These are phyloP conservation scores for Fusarium sp. DNA, from an alignment of 2,329 filamentous ascomycete species.

Conservation along the genomic window DNA sequence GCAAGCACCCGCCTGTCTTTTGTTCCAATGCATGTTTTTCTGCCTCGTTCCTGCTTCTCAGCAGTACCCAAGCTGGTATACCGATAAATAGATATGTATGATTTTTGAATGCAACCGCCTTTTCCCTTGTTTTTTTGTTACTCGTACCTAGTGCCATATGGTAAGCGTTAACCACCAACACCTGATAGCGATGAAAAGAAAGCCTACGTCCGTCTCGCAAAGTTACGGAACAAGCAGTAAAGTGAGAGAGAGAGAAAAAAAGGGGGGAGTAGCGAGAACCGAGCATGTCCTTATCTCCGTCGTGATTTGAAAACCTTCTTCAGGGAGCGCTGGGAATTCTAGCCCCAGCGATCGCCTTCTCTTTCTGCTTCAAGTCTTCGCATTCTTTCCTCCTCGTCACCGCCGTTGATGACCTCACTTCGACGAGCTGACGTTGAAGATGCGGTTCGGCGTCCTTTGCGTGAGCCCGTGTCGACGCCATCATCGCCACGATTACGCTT, in stretches of 20 bases:
- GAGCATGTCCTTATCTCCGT: constrained; percentile 11
- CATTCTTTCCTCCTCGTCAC: constrained; percentile 65
- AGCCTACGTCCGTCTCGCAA: constrained; percentile 1
- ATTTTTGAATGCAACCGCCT: constrained; percentile 7
- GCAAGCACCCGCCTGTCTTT: neutral
- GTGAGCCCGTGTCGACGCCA: constrained; percentile 53
- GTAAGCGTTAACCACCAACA: constrained; percentile 23
- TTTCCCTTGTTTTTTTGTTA: constrained; percentile 15
- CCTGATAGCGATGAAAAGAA: constrained; percentile 11
- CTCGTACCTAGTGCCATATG: constrained; percentile 22
- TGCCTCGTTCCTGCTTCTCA: neutral
- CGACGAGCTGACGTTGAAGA: constrained; percentile 51
- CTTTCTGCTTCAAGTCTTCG: constrained; percentile 69
- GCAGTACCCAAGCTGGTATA: constrained; percentile 6
- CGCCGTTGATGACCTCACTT: constrained; percentile 59
- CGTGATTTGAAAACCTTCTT: constrained; percentile 12
- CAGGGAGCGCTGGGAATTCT: constrained; percentile 21
- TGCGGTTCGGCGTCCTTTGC: constrained; percentile 55
- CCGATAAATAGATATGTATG: constrained; percentile 12
- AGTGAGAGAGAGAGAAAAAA: neutral
- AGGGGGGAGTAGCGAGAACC: neutral
- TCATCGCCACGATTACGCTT: constrained; percentile 63
- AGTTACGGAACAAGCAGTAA: neutral
- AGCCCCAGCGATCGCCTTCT: constrained; percentile 64
- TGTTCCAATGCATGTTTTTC: constrained; percentile 5